A percentile compares a stretch with the other conserved stretches of the same genome.
Evolutionary conservation across 164 flowering plant genomes (phyloP).

Genomic region (Berberis vulgaris): DNA sequence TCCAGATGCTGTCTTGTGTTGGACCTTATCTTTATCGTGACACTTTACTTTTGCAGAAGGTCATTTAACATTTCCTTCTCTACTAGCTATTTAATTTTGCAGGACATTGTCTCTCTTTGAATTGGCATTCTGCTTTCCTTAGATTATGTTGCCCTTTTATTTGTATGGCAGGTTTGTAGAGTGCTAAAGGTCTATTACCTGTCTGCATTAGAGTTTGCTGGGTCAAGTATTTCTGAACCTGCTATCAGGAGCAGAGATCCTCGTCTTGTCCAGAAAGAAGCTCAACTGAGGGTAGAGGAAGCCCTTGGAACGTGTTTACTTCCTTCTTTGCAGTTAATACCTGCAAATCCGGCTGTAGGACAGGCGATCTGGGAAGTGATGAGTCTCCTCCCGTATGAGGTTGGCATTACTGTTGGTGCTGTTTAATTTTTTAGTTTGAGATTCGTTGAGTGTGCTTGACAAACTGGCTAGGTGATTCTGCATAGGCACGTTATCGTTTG

Average conservation of each 20-base stretch:
- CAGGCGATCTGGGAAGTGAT: constrained; percentile 95
- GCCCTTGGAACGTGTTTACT: constrained; percentile 88
- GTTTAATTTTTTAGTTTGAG: constrained; percentile 3
- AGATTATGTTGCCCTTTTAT: not conserved
- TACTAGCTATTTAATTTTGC: not conserved
- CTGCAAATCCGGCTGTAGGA: constrained; percentile 98
- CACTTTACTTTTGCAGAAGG: constrained; percentile 88
- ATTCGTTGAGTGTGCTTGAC: constrained; percentile 3
- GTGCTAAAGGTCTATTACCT: constrained; percentile 72
- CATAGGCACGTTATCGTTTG: constrained; percentile 82
- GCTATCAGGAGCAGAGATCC: constrained; percentile 27
- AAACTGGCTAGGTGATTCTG: constrained; percentile 13
- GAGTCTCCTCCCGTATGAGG: constrained; percentile 98
- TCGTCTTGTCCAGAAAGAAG: constrained; percentile 69
- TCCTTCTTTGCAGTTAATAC: constrained; percentile 92
- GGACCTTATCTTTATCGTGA: constrained; percentile 94
- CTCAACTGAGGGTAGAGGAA: constrained; percentile 77
- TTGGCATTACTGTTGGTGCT: constrained; percentile 19
- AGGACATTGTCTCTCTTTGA: not conserved
- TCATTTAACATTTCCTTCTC: constrained; percentile 12
- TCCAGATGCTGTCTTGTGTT: constrained; percentile 83
- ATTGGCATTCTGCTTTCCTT: not conserved
- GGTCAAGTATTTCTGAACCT: constrained; percentile 21
- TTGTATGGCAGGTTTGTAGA: constrained; percentile 64
- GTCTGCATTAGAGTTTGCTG: constrained; percentile 53